Percentiles rank a stretch among this genome's conserved stretches.
Conservation (phyloP, 1,139 yeast genomes). For the Candida labiduridarum region DNA sequence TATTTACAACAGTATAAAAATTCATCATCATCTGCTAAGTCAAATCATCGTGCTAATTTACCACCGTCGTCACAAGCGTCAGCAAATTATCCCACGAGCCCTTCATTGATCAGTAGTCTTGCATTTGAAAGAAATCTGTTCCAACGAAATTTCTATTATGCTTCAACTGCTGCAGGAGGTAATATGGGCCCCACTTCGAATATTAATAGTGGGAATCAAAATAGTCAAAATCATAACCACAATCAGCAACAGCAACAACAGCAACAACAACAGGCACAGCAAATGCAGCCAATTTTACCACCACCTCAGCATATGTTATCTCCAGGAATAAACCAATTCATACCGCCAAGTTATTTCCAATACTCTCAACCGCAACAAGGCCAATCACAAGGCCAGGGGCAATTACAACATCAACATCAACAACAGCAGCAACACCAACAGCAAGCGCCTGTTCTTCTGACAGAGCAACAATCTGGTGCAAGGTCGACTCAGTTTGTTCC, state of each 20-base stretch:
- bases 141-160: slow-evolving; percentile 38
- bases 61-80: not conserved
- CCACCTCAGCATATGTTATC: not conserved
- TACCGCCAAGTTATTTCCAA: not conserved
- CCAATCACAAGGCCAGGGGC: not conserved
- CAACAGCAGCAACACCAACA: not conserved
- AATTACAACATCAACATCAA: not conserved
- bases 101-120: slow-evolving; percentile 23
- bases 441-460: not conserved
- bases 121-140: slow-evolving; percentile 40
- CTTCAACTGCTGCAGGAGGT: slow-evolving; percentile 11
- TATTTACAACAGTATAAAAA: not conserved
- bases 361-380: not conserved
- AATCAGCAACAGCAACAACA: not conserved
- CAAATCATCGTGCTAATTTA: not conserved
- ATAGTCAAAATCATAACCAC: not conserved
- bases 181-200: not conserved
- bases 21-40: not conserved
- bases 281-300: not conserved
- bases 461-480: not conserved
- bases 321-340: not conserved
- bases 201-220: not conserved
- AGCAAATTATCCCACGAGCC: slow-evolving; percentile 1
- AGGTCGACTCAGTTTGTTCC: not conserved
- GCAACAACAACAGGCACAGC: not conserved